Base-by-base conservation (phyloP, 169 alveolate genomes). In the Perkinsus marinus region DNA sequence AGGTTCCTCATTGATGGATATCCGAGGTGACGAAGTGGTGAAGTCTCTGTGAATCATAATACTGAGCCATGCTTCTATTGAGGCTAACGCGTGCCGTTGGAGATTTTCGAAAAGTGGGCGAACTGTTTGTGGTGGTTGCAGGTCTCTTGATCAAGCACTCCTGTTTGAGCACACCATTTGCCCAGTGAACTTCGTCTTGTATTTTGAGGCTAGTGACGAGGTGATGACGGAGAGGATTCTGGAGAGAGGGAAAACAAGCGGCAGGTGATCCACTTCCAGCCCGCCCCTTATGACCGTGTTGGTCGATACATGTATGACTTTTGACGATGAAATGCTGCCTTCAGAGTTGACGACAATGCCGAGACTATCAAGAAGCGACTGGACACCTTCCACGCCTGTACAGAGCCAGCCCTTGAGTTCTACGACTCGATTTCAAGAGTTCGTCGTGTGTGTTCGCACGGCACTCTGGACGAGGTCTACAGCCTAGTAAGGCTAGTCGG, bases 61-160 rank as follows among this genome's bases (percentile, higher is more conserved):
- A n/a, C n/a, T n/a, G n/a, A n/a, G n/a, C n/a, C n/a, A n/a, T n/a
- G n/a, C n/a, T n/a, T n/a, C n/a, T n/a, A n/a, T n/a, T n/a, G n/a
- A n/a, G n/a, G n/a, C n/a, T n/a, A n/a, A n/a, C n/a, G n/a, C n/a
- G n/a, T n/a, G n/a, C n/a, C n/a, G n/a, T n/a, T n/a, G n/a, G n/a
- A n/a, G n/a, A n/a, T n/a, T n/a, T n/a, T n/a, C n/a, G n/a, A n/a
- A n/a, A n/a, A n/a, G n/a, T n/a, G n/a, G n/a, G n/a, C n/a, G n/a
- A n/a, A n/a, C n/a, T n/a, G 79, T 16, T 19, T 2, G 7, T 2
- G 37, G 26, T 57, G 37, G 26, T 13, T 30, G 79, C 79, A 57
- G 79, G 90, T 93, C 93, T 91, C 94, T 94, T 91, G 97, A 96
- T 90, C 94, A 95, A 90, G 92, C 94, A 43, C 94, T 94, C 68